Base-by-base conservation (phyloP, 2,329 filamentous ascomycete species). In the Parascedosporium putredinis region DNA sequence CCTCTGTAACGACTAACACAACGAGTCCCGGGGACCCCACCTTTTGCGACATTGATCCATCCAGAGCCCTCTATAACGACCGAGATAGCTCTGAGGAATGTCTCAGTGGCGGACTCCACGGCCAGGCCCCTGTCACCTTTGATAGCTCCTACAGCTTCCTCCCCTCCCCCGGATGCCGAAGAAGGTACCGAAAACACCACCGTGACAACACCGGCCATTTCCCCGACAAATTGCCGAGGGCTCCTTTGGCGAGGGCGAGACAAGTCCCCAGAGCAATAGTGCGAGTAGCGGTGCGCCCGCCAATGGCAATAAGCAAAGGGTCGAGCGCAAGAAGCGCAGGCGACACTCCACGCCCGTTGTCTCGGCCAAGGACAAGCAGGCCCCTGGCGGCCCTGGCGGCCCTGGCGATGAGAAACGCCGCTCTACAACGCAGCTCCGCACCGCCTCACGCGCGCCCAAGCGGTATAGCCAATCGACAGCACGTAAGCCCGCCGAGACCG, bases 401-500 rank as follows among this genome's bases (percentile, higher is more conserved):
- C 24, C 34, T 2, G 38, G 34, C 2, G 47, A 50, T 10, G 50
- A 54, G 45, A 55, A 55, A 43, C 49, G 49, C n/a, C 52, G 52
- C 9, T 48, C 48, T 10, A 47, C 48, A 12, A 51, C 51, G 1
- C 54, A 56, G 18, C 49, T 56, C 5, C 53, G 54, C n/a, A 56
- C 54, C 4, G 54, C 54, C 5, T 55, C 53, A 1, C 51, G 54
- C 8, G 50, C 54, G 4, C 53, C 53, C 38, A 56, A 55, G 46
- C 51, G 51, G 44, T 45, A 52, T 10, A 55, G 50, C 40, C 27
- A 34, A 14, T 34, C 40, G 8, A 50, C 42, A 27, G 48, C 48
- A 9, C 38, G 76, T 50, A 67, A 67, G 40, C 55, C 57, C 9
- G 50, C 54, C 25, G 59, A 60, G 50, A 55, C 59, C 29, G 49